phyloP scores from a whole-genome alignment of 2,329 filamentous ascomycete species.

The Endocalyx cinctus region DNA sequence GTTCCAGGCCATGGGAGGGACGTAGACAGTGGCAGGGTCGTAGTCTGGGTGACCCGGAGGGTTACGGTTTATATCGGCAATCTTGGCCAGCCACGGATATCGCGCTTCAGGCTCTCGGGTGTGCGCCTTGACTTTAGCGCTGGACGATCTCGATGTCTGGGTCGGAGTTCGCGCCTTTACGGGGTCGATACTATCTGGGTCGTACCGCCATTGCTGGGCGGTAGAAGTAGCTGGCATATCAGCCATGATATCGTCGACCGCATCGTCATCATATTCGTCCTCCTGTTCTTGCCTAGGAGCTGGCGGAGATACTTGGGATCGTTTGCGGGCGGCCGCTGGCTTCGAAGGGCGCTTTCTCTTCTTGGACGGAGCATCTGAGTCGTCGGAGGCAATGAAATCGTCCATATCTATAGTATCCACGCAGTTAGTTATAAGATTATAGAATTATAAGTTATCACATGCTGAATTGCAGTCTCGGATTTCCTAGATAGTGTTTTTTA shows the following conservation, averaged over 20 bases:
- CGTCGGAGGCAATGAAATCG: conserved; percentile 84
- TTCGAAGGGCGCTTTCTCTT: conserved; percentile 71
- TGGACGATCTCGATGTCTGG: conserved; percentile 25
- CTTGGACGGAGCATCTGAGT: conserved; percentile 69
- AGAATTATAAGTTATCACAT: not conserved
- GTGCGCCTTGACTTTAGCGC: conserved; percentile 64
- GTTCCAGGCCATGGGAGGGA: conserved; percentile 73
- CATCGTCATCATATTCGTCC: conserved; percentile 41
- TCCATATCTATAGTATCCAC: no score
- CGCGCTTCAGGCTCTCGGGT: conserved; percentile 78
- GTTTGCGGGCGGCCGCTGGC: conserved; percentile 54
- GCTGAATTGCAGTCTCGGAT: no score
- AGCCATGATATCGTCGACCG: conserved; percentile 52
- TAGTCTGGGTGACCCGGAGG: conserved; percentile 78
- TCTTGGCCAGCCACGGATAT: conserved; percentile 85
- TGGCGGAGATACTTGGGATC: conserved; percentile 51
- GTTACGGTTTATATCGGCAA: conserved; percentile 79
- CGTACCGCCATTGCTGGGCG: conserved; percentile 74
- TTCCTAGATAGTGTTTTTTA: no score
- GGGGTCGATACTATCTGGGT: conserved; percentile 42
- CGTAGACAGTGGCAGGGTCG: conserved; percentile 84
- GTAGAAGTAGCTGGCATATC: conserved; percentile 62
- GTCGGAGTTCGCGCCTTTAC: conserved; percentile 17
- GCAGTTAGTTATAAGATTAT: conserved; percentile 6
- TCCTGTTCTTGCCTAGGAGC: conserved; percentile 25